Evolutionary conservation across 176 grass and related monocot species (phyloP).

Genomic region (Carex myosuroides): DNA sequence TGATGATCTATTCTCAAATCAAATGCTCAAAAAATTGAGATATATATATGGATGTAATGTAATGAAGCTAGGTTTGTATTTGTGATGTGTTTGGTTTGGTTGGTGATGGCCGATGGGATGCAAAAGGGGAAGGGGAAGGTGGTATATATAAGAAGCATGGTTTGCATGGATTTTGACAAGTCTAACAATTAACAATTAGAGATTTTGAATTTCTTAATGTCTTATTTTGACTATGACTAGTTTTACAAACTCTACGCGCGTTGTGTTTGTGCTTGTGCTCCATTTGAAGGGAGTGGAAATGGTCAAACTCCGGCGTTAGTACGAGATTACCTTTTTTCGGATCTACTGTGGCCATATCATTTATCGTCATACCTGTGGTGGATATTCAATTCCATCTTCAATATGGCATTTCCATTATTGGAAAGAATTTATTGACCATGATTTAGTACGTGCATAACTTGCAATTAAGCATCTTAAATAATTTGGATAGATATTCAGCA

Average conservation of each 20-base stretch:
- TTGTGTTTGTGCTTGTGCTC: not conserved
- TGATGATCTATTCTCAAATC: not conserved
- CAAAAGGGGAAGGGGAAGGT: not conserved
- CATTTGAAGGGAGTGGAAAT: not conserved
- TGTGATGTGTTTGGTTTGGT: not conserved
- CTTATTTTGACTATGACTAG: constrained; percentile 4
- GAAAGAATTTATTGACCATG: not conserved
- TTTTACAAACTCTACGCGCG: constrained; percentile 6
- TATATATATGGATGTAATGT: not conserved
- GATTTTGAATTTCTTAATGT: not conserved
- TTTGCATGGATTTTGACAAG: not conserved
- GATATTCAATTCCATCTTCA: not conserved
- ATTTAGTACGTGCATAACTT: too few relatives aligned
- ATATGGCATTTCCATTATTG: not conserved
- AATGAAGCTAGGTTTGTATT: not conserved
- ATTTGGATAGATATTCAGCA: too few relatives aligned
- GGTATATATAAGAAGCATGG: not conserved
- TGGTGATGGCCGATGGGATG: not conserved
- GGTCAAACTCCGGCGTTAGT: constrained; percentile 5
- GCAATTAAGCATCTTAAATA: too few relatives aligned
- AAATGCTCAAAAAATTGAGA: not conserved
- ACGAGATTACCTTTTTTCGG: not conserved
- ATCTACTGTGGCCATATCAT: not conserved
- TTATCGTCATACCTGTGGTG: not conserved
- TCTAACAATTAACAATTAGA: not conserved